phyloP scores from a whole-genome alignment of 371 early-diverging fungal genomes.

The Mucor piriformis region DNA sequence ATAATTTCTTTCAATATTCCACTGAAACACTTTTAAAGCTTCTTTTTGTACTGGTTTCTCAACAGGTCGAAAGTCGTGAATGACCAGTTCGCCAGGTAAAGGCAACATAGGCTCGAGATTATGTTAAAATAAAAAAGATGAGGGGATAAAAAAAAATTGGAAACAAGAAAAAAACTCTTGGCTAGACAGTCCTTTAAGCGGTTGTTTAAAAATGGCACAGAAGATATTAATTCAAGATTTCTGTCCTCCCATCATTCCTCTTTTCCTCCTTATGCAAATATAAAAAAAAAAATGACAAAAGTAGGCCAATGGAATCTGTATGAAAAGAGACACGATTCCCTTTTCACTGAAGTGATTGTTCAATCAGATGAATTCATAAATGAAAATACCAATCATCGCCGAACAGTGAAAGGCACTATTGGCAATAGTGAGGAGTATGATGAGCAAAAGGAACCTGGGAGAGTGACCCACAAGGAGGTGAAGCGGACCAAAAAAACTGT shows the following conservation, averaged over 20 bases:
- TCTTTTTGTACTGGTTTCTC: background rate
- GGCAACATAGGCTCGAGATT: constrained; percentile 8
- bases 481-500: constrained; percentile 2
- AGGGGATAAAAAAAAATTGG: background rate
- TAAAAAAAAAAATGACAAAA: constrained; percentile 4
- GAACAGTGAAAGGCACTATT: background rate
- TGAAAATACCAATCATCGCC: background rate
- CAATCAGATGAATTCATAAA: background rate
- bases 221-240: background rate
- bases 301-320: constrained; percentile 1
- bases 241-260: background rate
- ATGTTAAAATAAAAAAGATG: background rate
- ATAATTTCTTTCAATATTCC: constrained; percentile 81
- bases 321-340: background rate
- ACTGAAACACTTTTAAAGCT: constrained; percentile 52
- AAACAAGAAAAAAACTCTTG: background rate
- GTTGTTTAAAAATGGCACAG: background rate
- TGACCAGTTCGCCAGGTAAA: constrained; percentile 49
- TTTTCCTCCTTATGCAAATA: background rate
- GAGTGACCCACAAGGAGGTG: background rate
- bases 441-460: no score
- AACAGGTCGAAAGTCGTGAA: constrained; percentile 48
- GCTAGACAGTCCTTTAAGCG: no score
- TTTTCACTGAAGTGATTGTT: constrained; percentile 1
- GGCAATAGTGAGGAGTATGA: no score